Base-by-base conservation (phyloP, 2,329 filamentous ascomycete species). In the Emydomyces testavorans region DNA sequence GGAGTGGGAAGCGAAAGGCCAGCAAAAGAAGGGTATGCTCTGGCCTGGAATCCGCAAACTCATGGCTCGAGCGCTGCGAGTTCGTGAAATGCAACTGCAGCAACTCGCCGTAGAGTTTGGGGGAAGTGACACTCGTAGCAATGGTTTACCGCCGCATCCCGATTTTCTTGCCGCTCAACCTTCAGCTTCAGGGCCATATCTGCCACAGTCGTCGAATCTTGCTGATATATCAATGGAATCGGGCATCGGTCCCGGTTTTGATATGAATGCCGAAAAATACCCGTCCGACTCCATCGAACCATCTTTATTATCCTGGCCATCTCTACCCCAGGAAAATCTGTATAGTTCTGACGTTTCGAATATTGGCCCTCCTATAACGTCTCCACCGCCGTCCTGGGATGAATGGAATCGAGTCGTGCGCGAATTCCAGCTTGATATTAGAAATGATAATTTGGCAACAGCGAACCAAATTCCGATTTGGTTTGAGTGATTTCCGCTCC, bases 31-130 rank as follows among this genome's bases (percentile, higher is more conserved):
- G 44, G 74, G 76, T 2, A 75, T 77, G 65, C 62, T 83, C 0
- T 83, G 80, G 80, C 73, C 75, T 36, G 79, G 79, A 0, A 64
- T 84, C 39, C 67, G 72, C 21, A 79, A 76, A 52, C 64, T 83
- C 1, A 75, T 82, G 63, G 70, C 70, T 11, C 78, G 77, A 57
- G 80, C 80, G 10, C 66, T 67, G 37, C 69, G 70, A 10, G 74
- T 72, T 36, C 68, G 78, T 41, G 67, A 71, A 35, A 71, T 71
- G 48, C 76, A 78, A 47, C 57, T 61, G 38, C 57, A 59, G 21
- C 59, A 62, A 34, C 31, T 37, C 15, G 6, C 38, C 15, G 31
- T 21, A n/a, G 10, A 29, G 16, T 36, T 26, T 29, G 35, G 11
- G 13, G 37, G 10, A 6, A n/a, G 13, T 16, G 18, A 32, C 4